Evolutionary conservation across 768 basidiomycete genomes (phyloP).

Genomic region (Solioccasus polychromus): DNA sequence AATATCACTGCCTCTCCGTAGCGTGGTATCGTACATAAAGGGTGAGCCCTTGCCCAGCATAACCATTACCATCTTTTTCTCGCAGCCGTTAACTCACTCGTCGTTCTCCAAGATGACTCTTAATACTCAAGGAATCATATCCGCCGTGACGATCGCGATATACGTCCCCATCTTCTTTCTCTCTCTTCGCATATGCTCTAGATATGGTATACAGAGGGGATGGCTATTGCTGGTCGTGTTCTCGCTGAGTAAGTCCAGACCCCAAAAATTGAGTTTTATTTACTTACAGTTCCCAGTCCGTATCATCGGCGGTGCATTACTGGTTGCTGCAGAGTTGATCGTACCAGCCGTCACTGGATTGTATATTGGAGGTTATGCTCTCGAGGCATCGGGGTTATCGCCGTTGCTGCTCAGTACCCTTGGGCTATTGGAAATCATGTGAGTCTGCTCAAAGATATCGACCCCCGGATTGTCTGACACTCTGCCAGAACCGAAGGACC

Average conservation of each 20-base stretch:
- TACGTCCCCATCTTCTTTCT: constrained; percentile 55
- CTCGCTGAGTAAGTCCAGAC: constrained; percentile 44
- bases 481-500: constrained; percentile 30
- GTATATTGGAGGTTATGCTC: constrained; percentile 49
- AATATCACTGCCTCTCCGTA: constrained; percentile 18
- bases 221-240: constrained; percentile 70
- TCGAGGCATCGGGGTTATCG: constrained; percentile 39
- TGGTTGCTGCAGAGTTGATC: constrained; percentile 51
- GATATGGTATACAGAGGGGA: constrained; percentile 61
- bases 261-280: background rate
- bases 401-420: constrained; percentile 38
- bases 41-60: background rate
- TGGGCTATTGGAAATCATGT: constrained; percentile 36
- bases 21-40: constrained; percentile 21
- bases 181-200: constrained; percentile 43
- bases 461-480: constrained; percentile 1
- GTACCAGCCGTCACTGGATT: constrained; percentile 40
- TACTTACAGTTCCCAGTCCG: constrained; percentile 41
- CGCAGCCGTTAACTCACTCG: background rate
- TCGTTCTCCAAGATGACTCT: constrained; percentile 30
- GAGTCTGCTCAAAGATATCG: constrained; percentile 12
- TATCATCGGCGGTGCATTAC: constrained; percentile 52
- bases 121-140: constrained; percentile 47
- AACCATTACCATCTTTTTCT: constrained; percentile 1
- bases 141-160: constrained; percentile 56